Conservation (phyloP, 2,329 filamentous ascomycete genomes). For the Alternaria panax region DNA sequence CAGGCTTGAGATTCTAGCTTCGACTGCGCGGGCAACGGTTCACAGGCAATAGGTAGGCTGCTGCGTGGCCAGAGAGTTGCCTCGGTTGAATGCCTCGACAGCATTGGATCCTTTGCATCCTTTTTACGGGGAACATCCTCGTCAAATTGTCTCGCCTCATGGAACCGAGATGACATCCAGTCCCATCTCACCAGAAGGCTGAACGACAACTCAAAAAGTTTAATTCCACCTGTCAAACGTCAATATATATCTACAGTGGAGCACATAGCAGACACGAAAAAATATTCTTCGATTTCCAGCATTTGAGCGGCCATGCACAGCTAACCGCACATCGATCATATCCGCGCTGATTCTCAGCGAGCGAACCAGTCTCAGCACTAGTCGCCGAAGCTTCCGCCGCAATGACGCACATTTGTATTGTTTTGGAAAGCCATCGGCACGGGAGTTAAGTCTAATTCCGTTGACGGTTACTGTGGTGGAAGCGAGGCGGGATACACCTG, state of each 20-base stretch:
- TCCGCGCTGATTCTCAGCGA: not conserved
- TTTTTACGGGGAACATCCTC: constrained; percentile 7
- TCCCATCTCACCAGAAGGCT: not conserved
- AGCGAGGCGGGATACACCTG: not conserved
- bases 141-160: constrained; percentile 1
- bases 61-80: not conserved
- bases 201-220: constrained; percentile 1
- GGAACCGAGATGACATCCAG: constrained; percentile 15
- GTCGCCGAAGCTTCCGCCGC: constrained; percentile 9
- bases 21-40: not conserved
- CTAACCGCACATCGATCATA: not conserved
- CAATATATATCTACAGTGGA: not conserved
- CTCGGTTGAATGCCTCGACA: constrained; percentile 5
- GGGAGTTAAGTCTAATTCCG: not conserved
- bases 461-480: constrained; percentile 2
- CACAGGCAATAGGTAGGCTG: not conserved
- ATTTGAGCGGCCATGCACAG: not conserved
- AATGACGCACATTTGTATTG: constrained; percentile 9
- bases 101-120: not conserved
- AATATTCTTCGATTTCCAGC: not conserved
- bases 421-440: constrained; percentile 2
- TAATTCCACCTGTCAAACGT: constrained; percentile 2
- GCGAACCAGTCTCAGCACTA: constrained; percentile 1
- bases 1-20: not conserved
- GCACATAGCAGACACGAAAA: not conserved